Evolutionary conservation across 768 basidiomycete genomes (phyloP).

Genomic region (Lactifluus piperatus): DNA sequence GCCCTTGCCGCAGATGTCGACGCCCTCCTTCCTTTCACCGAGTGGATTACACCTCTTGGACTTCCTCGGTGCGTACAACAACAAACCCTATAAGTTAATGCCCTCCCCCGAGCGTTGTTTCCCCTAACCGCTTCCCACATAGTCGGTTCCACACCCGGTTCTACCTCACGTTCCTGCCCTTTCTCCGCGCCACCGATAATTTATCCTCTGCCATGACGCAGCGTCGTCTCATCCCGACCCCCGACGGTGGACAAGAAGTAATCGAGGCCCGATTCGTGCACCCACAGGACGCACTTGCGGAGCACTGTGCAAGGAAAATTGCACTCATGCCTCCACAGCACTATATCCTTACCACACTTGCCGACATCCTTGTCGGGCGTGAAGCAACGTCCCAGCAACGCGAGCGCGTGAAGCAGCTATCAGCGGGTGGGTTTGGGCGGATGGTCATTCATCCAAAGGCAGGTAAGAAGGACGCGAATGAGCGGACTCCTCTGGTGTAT

Average conservation of each 20-base stretch:
- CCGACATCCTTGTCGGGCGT: conserved; percentile 39
- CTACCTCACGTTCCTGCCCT: conserved; percentile 52
- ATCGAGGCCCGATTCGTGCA: conserved; percentile 58
- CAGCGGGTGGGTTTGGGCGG: conserved; percentile 47
- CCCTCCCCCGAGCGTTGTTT: no score
- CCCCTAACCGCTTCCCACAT: background rate
- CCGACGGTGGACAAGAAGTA: conserved; percentile 66
- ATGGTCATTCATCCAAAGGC: conserved; percentile 50
- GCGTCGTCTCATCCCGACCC: conserved; percentile 47
- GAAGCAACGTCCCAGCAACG: conserved; percentile 39
- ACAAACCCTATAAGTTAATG: background rate
- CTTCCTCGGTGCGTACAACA: conserved; percentile 37
- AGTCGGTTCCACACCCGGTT: conserved; percentile 70
- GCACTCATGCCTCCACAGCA: conserved; percentile 67
- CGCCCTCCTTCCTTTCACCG: conserved; percentile 57
- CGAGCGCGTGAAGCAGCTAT: conserved; percentile 37
- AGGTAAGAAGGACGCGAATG: conserved; percentile 33
- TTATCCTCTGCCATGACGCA: conserved; percentile 47
- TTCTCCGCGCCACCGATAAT: conserved; percentile 32
- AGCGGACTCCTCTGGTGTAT: conserved; percentile 45
- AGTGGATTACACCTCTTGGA: conserved; percentile 63
- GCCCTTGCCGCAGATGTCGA: conserved; percentile 36
- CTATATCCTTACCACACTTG: conserved; percentile 57
- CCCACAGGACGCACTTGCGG: conserved; percentile 42
- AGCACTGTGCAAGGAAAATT: conserved; percentile 43